Evolutionary conservation across 2,329 filamentous ascomycete species (phyloP).

Genomic region (Fusarium sp.): DNA sequence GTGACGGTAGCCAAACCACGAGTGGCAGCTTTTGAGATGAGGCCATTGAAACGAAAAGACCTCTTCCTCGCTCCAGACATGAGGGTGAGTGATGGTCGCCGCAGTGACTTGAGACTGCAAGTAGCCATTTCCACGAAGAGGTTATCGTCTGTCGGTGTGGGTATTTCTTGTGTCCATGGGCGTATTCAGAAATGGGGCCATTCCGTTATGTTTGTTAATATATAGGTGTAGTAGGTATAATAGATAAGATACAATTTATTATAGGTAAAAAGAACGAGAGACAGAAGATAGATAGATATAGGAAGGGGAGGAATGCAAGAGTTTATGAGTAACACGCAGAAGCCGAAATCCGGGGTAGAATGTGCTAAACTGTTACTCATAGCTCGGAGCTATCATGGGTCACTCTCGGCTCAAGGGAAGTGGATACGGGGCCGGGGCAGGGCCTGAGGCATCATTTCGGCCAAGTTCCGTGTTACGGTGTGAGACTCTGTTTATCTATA

Average conservation of each 20-base stretch:
- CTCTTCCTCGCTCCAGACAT: constrained; percentile 24
- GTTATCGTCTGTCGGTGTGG: constrained; percentile 17
- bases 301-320: background rate
- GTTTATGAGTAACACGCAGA: constrained; percentile 15
- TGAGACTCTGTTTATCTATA: background rate
- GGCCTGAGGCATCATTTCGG: constrained; percentile 31
- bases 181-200: constrained; percentile 5
- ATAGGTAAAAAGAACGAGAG: background rate
- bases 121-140: constrained; percentile 24
- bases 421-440: background rate
- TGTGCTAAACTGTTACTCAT: constrained; percentile 27
- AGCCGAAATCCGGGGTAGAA: constrained; percentile 28
- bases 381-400: constrained; percentile 16
- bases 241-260: background rate
- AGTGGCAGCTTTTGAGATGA: constrained; percentile 24
- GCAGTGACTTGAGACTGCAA: constrained; percentile 33
- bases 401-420: constrained; percentile 30
- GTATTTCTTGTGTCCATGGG: constrained; percentile 15
- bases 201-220: constrained; percentile 7
- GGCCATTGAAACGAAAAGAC: constrained; percentile 11
- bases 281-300: background rate
- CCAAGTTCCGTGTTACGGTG: constrained; percentile 26
- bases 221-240: background rate
- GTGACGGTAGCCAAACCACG: constrained; percentile 27
- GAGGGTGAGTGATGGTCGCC: constrained; percentile 27